These are phyloP conservation scores for Opeltia flavorubescens DNA, from an alignment of 495 filamentous ascomycete genomes.

Conservation along the genomic window DNA sequence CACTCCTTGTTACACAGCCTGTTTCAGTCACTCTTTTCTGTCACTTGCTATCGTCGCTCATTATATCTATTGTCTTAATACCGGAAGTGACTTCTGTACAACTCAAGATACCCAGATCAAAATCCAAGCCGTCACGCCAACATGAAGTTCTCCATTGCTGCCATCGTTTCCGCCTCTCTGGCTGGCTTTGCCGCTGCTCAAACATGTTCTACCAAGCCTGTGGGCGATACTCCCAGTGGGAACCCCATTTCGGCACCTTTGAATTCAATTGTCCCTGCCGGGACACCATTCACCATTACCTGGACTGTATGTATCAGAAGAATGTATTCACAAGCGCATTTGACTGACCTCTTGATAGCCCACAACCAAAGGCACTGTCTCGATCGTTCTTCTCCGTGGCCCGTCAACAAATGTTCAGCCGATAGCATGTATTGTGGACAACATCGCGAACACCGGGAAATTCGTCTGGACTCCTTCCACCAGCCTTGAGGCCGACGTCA, in stretches of 20 bases:
- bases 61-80: conserved; percentile 8
- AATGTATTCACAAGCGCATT: background rate
- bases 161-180: conserved; percentile 33
- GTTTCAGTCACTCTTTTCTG: conserved; percentile 1
- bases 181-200: conserved; percentile 37
- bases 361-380: conserved; percentile 30
- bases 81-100: too few relatives aligned
- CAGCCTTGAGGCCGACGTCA: conserved; percentile 31
- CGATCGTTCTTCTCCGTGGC: conserved; percentile 49
- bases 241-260: conserved; percentile 45
- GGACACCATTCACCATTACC: conserved; percentile 43
- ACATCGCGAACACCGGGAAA: conserved; percentile 41
- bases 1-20: conserved; percentile 14
- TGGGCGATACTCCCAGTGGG: conserved; percentile 29
- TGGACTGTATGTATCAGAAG: conserved; percentile 26
- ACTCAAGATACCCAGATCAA: conserved; percentile 14
- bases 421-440: conserved; percentile 39
- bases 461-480: conserved; percentile 42
- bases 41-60: background rate
- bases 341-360: conserved; percentile 16
- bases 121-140: conserved; percentile 16
- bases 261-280: conserved; percentile 37
- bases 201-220: conserved; percentile 33
- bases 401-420: conserved; percentile 41
- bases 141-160: conserved; percentile 38